Percentiles rank a stretch among this genome's conserved stretches.
phyloP scores from a whole-genome alignment of 1,284 basidiomycete species.

The Chondrostereum purpureum region DNA sequence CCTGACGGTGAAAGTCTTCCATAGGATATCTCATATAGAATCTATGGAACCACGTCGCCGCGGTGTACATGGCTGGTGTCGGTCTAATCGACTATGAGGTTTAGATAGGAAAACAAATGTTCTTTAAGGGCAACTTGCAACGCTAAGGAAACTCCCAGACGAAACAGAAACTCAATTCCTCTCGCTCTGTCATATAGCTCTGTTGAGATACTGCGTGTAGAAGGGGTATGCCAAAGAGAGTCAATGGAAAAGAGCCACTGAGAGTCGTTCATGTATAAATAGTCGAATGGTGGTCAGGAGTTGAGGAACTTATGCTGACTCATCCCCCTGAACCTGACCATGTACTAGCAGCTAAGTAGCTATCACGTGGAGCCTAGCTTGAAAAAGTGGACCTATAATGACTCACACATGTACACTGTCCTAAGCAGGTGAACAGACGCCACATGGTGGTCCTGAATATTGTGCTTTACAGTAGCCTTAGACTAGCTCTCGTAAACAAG shows the following conservation, averaged over 20 bases:
- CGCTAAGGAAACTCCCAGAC: conserved; percentile 64
- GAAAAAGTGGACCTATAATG: no score
- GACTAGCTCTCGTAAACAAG: no score
- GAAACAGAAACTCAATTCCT: conserved; percentile 77
- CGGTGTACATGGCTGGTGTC: conserved; percentile 73
- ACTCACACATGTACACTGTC: no score
- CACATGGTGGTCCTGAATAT: no score
- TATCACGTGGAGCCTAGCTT: no score
- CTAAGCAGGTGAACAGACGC: no score
- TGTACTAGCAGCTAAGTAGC: no score
- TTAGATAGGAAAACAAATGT: conserved; percentile 9
- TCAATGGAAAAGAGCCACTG: conserved; percentile 71
- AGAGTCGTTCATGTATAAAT: no score
- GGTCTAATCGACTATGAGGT: conserved; percentile 40
- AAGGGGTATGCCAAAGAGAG: conserved; percentile 53
- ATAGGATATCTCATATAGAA: conserved; percentile 94
- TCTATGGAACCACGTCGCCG: conserved; percentile 86
- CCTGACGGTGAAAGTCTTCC: conserved; percentile 77
- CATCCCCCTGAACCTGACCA: no score
- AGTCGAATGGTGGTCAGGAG: no score
- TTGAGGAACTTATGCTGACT: no score
- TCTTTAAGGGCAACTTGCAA: conserved; percentile 44
- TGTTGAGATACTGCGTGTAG: conserved; percentile 49
- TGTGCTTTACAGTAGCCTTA: no score
- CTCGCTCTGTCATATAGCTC: conserved; percentile 71